Evolutionary conservation across 1,284 basidiomycete species (phyloP), one percentile per base, ranked within the genome.

Genomic region (Cutaneotrichosporon dermatis): DNA sequence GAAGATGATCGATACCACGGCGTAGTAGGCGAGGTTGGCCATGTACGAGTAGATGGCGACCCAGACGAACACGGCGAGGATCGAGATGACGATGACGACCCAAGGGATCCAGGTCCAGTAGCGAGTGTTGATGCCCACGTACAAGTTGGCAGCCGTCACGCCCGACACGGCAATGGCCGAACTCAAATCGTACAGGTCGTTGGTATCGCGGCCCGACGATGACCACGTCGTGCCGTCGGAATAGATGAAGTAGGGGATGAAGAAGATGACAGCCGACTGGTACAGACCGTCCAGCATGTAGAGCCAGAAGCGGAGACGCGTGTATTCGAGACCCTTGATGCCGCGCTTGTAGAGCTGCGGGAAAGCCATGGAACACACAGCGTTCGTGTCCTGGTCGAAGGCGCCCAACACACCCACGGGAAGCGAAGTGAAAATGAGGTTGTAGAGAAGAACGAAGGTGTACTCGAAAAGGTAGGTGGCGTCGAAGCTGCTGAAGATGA

Each of bases 391-490:
- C 80, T 98, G 94, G 78, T 98, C 94, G 72, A 97, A 95, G 15
- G 92, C 88, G 76, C 95, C 95, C 60, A 97, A 84, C 55, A 89
- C 83, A 60, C 92, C 90, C 66, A 97, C 92, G 25, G 93, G 93
- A 16, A 97, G 79, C 1, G 92, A 95, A 3, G 94, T 97, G 81
- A 98, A 99, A 70, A 91, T 80, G 69, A 95, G 82, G 77, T 95
- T 97, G 82, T 86, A 96, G 34, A 94, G 80, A 67, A 95, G 79
- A 66, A 95, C 86, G 79, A 94, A 92, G 7, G 91, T 95, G 80
- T 96, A 96, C 75, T 98, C 88, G 78, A 94, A 98, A 65, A 98
- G 80, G 80, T 97, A 97, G 1, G 92, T 94, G 57, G 90, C 90
- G 75, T 95, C 89, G 79, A 95, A 97, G 76, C 89, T 90, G 72